Evolutionary conservation across 805 yeast species (phyloP), one percentile per base, ranked within the genome.

Genomic region (Candida manassasensis): DNA sequence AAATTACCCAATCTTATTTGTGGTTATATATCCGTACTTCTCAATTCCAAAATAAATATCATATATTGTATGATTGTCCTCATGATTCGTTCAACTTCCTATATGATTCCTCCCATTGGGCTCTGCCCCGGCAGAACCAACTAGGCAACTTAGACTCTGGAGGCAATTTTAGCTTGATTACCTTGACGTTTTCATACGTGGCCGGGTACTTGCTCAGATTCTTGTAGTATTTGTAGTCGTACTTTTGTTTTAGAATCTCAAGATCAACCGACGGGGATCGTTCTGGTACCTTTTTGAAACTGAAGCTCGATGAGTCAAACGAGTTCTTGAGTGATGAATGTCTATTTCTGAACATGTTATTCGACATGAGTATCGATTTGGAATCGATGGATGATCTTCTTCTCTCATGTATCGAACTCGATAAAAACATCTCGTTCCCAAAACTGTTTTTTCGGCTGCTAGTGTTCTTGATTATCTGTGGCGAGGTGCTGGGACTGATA

Each of bases 61-160:
- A n/a, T n/a, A n/a, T n/a, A n/a, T n/a, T n/a, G n/a, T n/a, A n/a
- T n/a, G n/a, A n/a, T n/a, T n/a, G n/a, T n/a, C n/a, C n/a, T n/a
- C n/a, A n/a, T n/a, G n/a, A 14, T 7, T 30, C 27, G 21, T 30
- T 32, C 24, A 32, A 25, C 26, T 24, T 32, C 24, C 34, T 33
- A 38, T 43, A 53, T n/a, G 55, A 68, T 31, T 55, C 58, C 45
- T 82, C 88, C 94, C 90, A 84, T 36, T 63, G 50, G 41, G 77
- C 73, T 39, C 89, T 56, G 39, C 83, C 84, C 19, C 61, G 55
- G 14, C 63, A 63, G 47, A 85, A 84, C 96, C 96, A 87, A 2
- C 53, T 62, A 0, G 95, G 95, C n/a, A 87, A 63, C 27, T 70
- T 63, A 9, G 66, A 57, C 34, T 79, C 87, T 6, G 69, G 61